Percentiles rank a stretch among this genome's conserved stretches.
Evolutionary conservation across 2,329 filamentous ascomycete species (phyloP).

Genomic region (Ascochyta rabiei): DNA sequence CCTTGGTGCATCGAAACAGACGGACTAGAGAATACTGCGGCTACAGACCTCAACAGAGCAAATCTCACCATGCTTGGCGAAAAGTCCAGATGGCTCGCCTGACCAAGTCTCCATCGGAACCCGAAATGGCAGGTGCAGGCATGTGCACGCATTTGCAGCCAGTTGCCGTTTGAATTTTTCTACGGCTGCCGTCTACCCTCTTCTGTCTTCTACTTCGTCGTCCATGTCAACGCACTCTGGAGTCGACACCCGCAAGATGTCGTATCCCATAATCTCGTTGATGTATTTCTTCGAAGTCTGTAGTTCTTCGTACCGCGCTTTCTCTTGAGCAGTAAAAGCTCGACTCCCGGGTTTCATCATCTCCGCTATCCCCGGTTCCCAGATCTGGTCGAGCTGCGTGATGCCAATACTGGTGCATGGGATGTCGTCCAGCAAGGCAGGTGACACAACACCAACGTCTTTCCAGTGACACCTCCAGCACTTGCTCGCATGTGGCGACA

Average conservation of each 20-base stretch:
- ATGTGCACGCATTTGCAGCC: too few species aligned
- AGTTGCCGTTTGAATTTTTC: not conserved
- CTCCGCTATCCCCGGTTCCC: conserved; percentile 40
- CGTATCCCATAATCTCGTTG: conserved; percentile 47
- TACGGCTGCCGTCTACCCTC: not conserved
- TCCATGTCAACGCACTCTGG: conserved; percentile 16
- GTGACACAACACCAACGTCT: conserved; percentile 43
- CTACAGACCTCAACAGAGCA: conserved; percentile 20
- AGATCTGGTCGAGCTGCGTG: conserved; percentile 46
- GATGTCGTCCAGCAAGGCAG: conserved; percentile 43
- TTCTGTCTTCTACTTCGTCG: conserved; percentile 21
- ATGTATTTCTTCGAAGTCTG: conserved; percentile 39
- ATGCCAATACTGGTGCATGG: conserved; percentile 46
- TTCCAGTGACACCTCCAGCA: conserved; percentile 45
- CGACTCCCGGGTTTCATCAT: conserved; percentile 39
- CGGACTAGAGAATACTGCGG: conserved; percentile 20
- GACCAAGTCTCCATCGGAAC: conserved; percentile 2
- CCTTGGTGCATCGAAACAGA: conserved; percentile 20
- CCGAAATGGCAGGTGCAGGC: not conserved
- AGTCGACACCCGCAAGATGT: conserved; percentile 39
- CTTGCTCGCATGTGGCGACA: conserved; percentile 45
- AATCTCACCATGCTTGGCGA: conserved; percentile 23
- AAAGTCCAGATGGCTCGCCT: conserved; percentile 15
- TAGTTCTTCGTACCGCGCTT: conserved; percentile 36
- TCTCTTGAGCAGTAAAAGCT: conserved; percentile 40